Conservation (phyloP, 108 stramenopile genomes). For the Discostella pseudostelligera region DNA sequence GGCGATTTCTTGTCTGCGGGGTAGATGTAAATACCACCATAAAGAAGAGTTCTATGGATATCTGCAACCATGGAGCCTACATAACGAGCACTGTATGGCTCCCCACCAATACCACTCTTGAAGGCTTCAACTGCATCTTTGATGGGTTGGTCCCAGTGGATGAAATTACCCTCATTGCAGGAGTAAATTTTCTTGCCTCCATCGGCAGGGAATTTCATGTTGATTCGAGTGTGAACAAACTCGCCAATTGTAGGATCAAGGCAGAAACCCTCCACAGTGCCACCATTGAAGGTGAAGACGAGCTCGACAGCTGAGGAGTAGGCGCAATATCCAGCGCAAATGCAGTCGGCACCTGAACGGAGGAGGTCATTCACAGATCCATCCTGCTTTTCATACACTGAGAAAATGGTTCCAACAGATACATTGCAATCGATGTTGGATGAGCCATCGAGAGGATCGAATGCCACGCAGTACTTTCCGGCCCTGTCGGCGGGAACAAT, state of each 20-base stretch:
- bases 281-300: conserved; percentile 91
- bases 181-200: conserved; percentile 96
- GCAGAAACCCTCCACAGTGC: conserved; percentile 94
- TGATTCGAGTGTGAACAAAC: conserved; percentile 92
- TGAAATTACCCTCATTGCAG: conserved; percentile 96
- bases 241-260: conserved; percentile 98
- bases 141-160: conserved; percentile 93
- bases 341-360: conserved; percentile 88
- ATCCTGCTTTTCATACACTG: conserved; percentile 86
- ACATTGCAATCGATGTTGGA: conserved; percentile 99
- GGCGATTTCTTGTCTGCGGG: conserved; percentile 93
- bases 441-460: conserved; percentile 98
- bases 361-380: conserved; percentile 91
- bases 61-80: conserved; percentile 99
- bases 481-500: conserved; percentile 82
- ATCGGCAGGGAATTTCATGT: conserved; percentile 89
- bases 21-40: conserved; percentile 98
- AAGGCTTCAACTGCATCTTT: conserved; percentile 86
- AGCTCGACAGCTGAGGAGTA: conserved; percentile 89
- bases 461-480: conserved; percentile 97
- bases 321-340: conserved; percentile 94
- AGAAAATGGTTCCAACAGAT: conserved; percentile 97
- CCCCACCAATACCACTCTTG: conserved; percentile 66
- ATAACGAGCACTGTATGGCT: conserved; percentile 92
- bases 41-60: conserved; percentile 98